Evolutionary conservation across 345 rosid species (phyloP), one percentile per base, ranked within the genome.

Genomic region (Nephelium lappaceum): DNA sequence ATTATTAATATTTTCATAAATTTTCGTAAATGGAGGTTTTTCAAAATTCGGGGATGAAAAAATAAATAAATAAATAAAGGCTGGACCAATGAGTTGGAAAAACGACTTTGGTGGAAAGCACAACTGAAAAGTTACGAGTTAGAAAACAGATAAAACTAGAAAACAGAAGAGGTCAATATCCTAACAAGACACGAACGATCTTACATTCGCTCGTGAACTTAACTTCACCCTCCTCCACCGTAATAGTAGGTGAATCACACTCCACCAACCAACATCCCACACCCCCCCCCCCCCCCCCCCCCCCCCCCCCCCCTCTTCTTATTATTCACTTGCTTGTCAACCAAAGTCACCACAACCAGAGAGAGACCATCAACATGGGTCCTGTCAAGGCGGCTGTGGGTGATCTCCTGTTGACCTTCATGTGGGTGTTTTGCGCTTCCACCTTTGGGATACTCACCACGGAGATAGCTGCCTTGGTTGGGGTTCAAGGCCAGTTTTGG

Each of bases 401-500:
- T 3, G 99, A 95, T 79, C 83, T 83, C 76, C 73, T 89, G 70
- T 42, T 93, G 25, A 92, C 97, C 2, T 92, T 84, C 80, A 65
- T 86, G 82, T 95, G 98, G 99, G 91, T 93, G 25, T 90, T 90
- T 68, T 87, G 79, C 27, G 86, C 97, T 10, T 86, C 97, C 2
- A 83, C 90, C 69, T 91, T 93, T 61, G 89, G 93, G 31, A 76
- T 90, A 23, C 82, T 92, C 14, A 88, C 98, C 14, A 76, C 84
- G 68, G 77, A 84, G 77, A 89, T 88, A 70, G 83, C 88, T 25
- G 71, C 89, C 7, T 85, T 89, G 25, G 71, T 86, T 21, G 93
- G 95, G 16, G 79, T 92, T 68, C 79, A 84, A 31, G 81, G 86
- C 19, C 63, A 83, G n/a, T 51, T 82, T 71, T 89, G 94, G 87